Percentiles rank a stretch among this genome's conserved stretches.
Evolutionary conservation across 2,329 filamentous ascomycete species (phyloP).

Genomic region (Fusarium nanum): DNA sequence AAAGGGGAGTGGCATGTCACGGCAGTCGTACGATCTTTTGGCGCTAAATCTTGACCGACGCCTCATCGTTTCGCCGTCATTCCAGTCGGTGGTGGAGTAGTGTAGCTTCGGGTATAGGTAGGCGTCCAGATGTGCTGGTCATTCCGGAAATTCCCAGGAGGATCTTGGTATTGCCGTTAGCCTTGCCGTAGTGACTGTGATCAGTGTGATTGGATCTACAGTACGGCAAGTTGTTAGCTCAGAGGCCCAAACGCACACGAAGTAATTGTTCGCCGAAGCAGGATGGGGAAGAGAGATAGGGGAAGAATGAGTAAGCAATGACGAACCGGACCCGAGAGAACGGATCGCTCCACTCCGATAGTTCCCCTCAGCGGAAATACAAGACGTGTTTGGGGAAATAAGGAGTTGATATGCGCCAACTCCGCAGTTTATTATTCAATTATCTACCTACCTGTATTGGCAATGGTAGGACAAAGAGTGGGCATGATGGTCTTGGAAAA

Average conservation of each 20-base stretch:
- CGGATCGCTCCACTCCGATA: conserved; percentile 28
- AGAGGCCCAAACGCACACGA: background rate
- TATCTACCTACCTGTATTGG: background rate
- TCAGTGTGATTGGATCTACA: background rate
- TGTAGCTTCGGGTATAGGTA: conserved; percentile 26
- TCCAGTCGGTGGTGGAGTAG: conserved; percentile 30
- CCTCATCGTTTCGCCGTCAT: conserved; percentile 42
- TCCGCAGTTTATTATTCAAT: conserved; percentile 1
- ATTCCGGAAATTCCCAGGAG: conserved; percentile 17
- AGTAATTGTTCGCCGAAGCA: conserved; percentile 16
- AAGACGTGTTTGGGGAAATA: conserved; percentile 9
- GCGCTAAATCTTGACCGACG: conserved; percentile 41
- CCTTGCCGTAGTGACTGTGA: conserved; percentile 8
- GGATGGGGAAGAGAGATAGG: conserved; percentile 11
- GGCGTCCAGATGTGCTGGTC: conserved; percentile 14
- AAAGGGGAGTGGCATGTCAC: conserved; percentile 43
- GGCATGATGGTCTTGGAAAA: background rate
- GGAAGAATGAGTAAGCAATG: conserved; percentile 26
- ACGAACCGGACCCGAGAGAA: conserved; percentile 24
- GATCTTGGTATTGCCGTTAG: conserved; percentile 21
- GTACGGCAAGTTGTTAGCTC: background rate
- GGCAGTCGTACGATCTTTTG: conserved; percentile 47
- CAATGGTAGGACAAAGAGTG: conserved; percentile 18
- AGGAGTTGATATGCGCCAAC: conserved; percentile 4
- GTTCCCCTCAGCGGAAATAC: conserved; percentile 28